These are phyloP conservation scores for Chlamydomonas reinhardtii DNA, from an alignment of 163 green algal genomes.

Conservation along the genomic window DNA sequence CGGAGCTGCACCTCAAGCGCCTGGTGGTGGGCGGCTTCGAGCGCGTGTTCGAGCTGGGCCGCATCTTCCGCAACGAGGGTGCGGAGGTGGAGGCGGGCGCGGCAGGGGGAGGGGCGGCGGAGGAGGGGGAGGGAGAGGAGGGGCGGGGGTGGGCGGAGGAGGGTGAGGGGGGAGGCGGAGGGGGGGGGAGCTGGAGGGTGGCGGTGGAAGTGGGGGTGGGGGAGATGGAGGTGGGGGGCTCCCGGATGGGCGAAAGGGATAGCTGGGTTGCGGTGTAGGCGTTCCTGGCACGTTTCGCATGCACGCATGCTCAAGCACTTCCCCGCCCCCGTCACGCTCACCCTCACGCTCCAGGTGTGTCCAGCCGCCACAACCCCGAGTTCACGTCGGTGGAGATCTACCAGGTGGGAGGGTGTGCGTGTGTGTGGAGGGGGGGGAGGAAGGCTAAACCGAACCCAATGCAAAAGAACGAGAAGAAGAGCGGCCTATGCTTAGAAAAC, in stretches of 20 bases:
- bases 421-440: too few species aligned
- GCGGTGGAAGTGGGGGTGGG: too few species aligned
- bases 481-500: too few species aligned
- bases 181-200: background rate
- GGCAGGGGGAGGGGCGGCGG: background rate
- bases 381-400: conserved; percentile 98
- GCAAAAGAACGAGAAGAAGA: too few species aligned
- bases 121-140: background rate
- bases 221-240: too few species aligned
- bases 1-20: conserved; percentile 97
- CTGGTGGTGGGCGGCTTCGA: conserved; percentile 94
- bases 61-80: conserved; percentile 93
- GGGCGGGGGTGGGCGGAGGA: background rate
- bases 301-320: background rate
- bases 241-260: too few species aligned
- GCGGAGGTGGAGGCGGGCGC: background rate
- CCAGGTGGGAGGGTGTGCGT: conserved; percentile 65
- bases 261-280: too few species aligned
- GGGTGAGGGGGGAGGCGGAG: background rate
- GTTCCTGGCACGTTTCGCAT: too few species aligned
- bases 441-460: too few species aligned
- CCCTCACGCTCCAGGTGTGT: conserved; percentile 75
- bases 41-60: conserved; percentile 94
- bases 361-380: conserved; percentile 96
- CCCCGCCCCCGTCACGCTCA: background rate